Base-by-base conservation (phyloP, 2,329 filamentous ascomycete genomes). In the Golovinomyces cichoracearum region DNA sequence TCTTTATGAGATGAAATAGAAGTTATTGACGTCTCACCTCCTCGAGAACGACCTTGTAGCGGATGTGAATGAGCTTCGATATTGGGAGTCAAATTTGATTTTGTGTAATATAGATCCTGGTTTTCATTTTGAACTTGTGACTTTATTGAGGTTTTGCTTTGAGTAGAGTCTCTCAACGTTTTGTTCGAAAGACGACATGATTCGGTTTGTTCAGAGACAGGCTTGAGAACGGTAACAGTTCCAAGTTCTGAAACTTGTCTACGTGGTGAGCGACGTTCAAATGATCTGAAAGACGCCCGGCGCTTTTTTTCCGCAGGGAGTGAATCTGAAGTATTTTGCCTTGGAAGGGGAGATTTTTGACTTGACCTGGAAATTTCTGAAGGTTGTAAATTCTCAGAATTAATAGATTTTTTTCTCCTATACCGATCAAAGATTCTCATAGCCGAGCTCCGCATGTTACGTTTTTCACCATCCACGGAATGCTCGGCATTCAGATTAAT, bases 331-430 rank as follows among this genome's bases (percentile, higher is more conserved):
- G n/a, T 26, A 37, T 38, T 21, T 25, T 26, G 4, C 15, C 15
- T 41, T 41, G 13, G 33, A 22, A 31, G 6, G 21, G 29, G 15
- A 17, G 15, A 23, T 15, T n/a, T 19, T 23, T 7, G n/a, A 5
- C 57, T 68, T 3, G 70, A 68, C 13, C 76, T 64, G 12, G 72
- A 71, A 22, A 68, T 68, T 56, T 76, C 72, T 7, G 72, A 72
- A 3, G 76, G 63, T 48, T 57, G 60, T 51, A 68, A 57, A 21
- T 60, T 51, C 23, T 58, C 5, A 25, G 56, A 59, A 7, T 52
- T 53, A 37, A 56, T 60, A 53, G 63, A 66, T 53, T 61, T 65
- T 41, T 49, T 54, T 41, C 49, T 51, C 17, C 60, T 59, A 29
- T 57, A 63, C 27, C 59, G 47, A 7, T 21, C 55, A 38, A 70